These are phyloP conservation scores for Friedmanniomyces endolithicus DNA, from an alignment of 495 filamentous ascomycete species.

Conservation along the genomic window DNA sequence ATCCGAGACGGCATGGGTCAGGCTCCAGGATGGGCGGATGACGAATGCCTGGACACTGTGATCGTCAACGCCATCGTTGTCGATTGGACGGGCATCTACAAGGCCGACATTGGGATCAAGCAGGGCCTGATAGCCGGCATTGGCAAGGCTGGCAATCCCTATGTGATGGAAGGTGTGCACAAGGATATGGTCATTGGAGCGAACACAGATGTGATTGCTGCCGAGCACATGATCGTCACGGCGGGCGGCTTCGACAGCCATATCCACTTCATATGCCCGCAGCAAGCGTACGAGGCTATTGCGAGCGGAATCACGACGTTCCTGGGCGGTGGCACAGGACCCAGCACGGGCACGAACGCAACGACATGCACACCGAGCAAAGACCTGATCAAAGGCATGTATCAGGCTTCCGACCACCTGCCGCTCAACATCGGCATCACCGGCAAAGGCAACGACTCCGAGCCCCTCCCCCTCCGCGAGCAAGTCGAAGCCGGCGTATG, in stretches of 20 bases:
- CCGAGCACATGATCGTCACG: slow-evolving; percentile 84
- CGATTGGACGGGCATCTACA: slow-evolving; percentile 88
- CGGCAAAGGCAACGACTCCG: slow-evolving; percentile 88
- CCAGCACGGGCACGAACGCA: slow-evolving; percentile 85
- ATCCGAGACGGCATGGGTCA: slow-evolving; percentile 95
- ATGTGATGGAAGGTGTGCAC: slow-evolving; percentile 85
- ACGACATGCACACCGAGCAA: slow-evolving; percentile 90
- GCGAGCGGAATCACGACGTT: slow-evolving; percentile 85
- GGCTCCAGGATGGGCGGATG: slow-evolving; percentile 59
- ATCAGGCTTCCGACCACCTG: slow-evolving; percentile 76
- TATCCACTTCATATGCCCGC: slow-evolving; percentile 94
- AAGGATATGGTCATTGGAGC: slow-evolving; percentile 69
- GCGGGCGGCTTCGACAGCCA: slow-evolving; percentile 88
- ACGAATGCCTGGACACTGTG: slow-evolving; percentile 68
- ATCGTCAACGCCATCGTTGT: slow-evolving; percentile 88
- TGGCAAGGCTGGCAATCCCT: slow-evolving; percentile 92
- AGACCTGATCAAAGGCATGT: slow-evolving; percentile 80
- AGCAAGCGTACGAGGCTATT: slow-evolving; percentile 78
- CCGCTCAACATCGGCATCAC: slow-evolving; percentile 91
- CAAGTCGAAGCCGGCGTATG: slow-evolving; percentile 76
- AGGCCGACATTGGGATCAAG: slow-evolving; percentile 94
- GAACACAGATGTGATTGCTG: slow-evolving; percentile 92
- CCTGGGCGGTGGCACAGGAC: slow-evolving; percentile 88
- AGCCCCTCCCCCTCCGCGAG: slow-evolving; percentile 57
- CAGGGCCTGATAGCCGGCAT: slow-evolving; percentile 79